Evolutionary conservation across 208 protist species (phyloP).

Genomic region (Leishmania lainsoni): DNA sequence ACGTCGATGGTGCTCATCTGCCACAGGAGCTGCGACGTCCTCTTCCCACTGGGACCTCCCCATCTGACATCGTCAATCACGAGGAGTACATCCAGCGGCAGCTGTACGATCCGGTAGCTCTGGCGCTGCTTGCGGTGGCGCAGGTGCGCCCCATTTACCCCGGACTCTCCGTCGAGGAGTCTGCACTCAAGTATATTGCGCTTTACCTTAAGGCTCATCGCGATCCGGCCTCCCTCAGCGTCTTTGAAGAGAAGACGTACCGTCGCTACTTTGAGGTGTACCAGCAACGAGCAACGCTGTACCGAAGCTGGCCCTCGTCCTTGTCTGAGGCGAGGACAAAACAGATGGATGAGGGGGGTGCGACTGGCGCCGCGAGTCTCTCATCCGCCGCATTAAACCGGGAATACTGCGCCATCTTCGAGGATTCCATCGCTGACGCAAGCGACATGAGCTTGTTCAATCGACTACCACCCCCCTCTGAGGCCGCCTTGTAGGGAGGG

Average conservation of each 20-base stretch:
- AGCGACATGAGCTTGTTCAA: constrained; percentile 19
- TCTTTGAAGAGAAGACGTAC: constrained; percentile 74
- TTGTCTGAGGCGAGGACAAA: not conserved
- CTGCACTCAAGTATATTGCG: constrained; percentile 87
- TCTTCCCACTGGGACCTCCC: constrained; percentile 34
- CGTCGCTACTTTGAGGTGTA: constrained; percentile 62
- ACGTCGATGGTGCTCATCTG: constrained; percentile 60
- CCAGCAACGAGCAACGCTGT: constrained; percentile 63
- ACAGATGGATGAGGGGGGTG: not conserved
- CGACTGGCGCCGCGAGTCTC: not conserved
- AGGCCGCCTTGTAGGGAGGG: not conserved
- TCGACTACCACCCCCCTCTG: constrained; percentile 14
- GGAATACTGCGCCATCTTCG: constrained; percentile 16
- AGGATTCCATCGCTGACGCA: not conserved
- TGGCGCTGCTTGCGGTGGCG: constrained; percentile 77
- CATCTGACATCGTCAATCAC: constrained; percentile 35
- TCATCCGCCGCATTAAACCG: not conserved
- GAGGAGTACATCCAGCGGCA: constrained; percentile 82
- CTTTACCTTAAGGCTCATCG: constrained; percentile 90
- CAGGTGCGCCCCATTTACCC: constrained; percentile 79
- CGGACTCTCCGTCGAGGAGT: constrained; percentile 81
- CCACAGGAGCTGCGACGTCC: constrained; percentile 74
- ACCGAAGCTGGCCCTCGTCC: constrained; percentile 23
- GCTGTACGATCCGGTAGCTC: constrained; percentile 86
- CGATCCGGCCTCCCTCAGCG: constrained; percentile 50